phyloP scores from a whole-genome alignment of 2,329 filamentous ascomycete genomes.

The Penicillium sp. region DNA sequence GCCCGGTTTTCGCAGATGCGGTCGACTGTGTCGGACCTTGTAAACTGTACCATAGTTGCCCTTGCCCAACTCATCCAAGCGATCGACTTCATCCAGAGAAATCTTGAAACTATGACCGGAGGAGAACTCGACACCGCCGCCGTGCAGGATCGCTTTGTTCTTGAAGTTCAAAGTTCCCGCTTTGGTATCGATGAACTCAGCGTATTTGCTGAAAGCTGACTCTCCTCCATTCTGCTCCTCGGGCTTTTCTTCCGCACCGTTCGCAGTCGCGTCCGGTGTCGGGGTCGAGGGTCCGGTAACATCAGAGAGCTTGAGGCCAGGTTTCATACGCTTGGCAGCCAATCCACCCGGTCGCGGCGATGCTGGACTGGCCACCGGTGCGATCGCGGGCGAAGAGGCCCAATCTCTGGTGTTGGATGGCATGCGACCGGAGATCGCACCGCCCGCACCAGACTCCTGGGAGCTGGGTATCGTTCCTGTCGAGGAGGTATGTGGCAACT shows the following conservation, averaged over 20 bases:
- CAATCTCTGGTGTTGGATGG: constrained; percentile 31
- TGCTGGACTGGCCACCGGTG: constrained; percentile 44
- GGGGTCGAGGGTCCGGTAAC: constrained; percentile 39
- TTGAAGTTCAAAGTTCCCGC: constrained; percentile 90
- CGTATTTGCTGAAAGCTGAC: constrained; percentile 64
- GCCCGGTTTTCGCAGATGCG: constrained; percentile 59
- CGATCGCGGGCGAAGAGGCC: constrained; percentile 28
- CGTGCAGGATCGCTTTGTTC: constrained; percentile 85
- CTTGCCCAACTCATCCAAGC: constrained; percentile 88
- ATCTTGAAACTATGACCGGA: constrained; percentile 89
- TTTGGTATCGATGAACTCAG: constrained; percentile 85
- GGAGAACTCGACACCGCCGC: constrained; percentile 86
- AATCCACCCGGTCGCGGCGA: constrained; percentile 46
- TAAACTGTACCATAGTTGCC: constrained; percentile 98
- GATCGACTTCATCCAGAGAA: constrained; percentile 92
- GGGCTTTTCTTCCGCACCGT: constrained; percentile 20
- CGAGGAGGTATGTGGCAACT: constrained; percentile 37
- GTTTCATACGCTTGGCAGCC: constrained; percentile 49
- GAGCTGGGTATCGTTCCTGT: constrained; percentile 33
- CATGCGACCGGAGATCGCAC: constrained; percentile 31
- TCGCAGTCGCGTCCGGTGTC: constrained; percentile 35
- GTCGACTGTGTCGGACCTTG: constrained; percentile 84
- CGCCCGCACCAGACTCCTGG: constrained; percentile 21
- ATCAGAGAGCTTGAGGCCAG: constrained; percentile 49
- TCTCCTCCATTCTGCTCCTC: constrained; percentile 25